phyloP scores from a whole-genome alignment of 2,329 filamentous ascomycete species.

The Seiridium unicorne region DNA sequence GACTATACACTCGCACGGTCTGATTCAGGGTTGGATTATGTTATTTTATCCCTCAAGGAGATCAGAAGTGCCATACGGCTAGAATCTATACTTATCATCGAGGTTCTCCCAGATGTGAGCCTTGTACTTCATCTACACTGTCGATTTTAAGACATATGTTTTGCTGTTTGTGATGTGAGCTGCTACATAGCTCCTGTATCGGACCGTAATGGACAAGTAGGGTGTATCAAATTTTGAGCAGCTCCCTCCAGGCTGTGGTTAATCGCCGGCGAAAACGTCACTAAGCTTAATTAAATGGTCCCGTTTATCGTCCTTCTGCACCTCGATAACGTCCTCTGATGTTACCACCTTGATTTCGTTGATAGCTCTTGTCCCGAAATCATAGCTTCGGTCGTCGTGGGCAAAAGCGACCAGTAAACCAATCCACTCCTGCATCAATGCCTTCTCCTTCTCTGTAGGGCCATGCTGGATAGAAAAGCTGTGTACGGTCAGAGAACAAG shows the following conservation, averaged over 20 bases:
- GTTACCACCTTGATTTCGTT: slow-evolving; percentile 36
- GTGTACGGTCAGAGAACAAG: too few species aligned
- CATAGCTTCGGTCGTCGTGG: slow-evolving; percentile 23
- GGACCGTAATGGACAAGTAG: not conserved
- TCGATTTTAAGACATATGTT: too few species aligned
- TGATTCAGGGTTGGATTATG: too few species aligned
- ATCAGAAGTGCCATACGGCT: too few species aligned
- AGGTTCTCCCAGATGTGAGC: too few species aligned
- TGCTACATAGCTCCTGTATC: not conserved
- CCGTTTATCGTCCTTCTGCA: slow-evolving; percentile 34
- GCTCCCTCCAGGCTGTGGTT: not conserved
- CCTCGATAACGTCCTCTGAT: slow-evolving; percentile 27
- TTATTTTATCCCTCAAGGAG: too few species aligned
- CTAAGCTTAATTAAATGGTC: slow-evolving; percentile 25
- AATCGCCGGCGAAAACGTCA: slow-evolving; percentile 21
- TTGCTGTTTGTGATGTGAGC: too few species aligned
- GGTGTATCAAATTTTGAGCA: not conserved
- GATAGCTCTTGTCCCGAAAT: slow-evolving; percentile 30
- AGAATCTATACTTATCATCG: too few species aligned
- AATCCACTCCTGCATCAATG: slow-evolving; percentile 37
- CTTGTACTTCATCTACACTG: too few species aligned
- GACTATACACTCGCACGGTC: too few species aligned
- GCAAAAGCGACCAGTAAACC: slow-evolving; percentile 35
- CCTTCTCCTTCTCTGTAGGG: slow-evolving; percentile 29
- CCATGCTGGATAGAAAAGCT: slow-evolving; percentile 37